Base-by-base conservation (phyloP, 176 grass and related monocot species). In the Triticum turgidum region DNA sequence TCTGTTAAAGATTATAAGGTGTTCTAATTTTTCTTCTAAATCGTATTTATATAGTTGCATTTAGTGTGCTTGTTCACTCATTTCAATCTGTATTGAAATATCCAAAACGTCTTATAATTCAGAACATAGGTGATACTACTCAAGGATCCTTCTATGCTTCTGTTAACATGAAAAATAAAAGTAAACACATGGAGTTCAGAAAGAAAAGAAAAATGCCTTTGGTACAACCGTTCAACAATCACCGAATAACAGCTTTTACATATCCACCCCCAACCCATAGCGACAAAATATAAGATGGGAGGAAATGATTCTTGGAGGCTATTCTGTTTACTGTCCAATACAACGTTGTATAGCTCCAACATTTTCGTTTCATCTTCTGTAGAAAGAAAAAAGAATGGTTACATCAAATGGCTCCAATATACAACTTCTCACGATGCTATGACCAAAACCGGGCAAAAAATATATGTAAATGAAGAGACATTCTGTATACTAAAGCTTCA, bases 381-480 rank as follows among this genome's bases (percentile, higher is more conserved):
- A 88, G 72, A 72, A 39, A 88, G 56, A 21, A 39, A 88, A 69
- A 88, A 82, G 82, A 91, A 91, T 88, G 86, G 86, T 91, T 91
- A 91, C 82, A 88, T 86, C 45, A 56, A 88, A 86, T 73, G 41
- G 65, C 65, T 79, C 90, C 79, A 91, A 88, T 91, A 73, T 91
- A 91, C 90, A 91, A 21, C 72, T 85, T 82, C 77, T 91, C 90
- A 88, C 38, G 72, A 88, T 86, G 56, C 82, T 88, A 86, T 88
- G 65, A 78, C 24, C 64, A 86, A 88, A 88, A 88, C 65, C 9
- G 71, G 33, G 52, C 71, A 91, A 91, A 91, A 87, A 84, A 64
- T 44, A 20, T 39, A 78, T 88, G 85, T 35, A 85, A 65, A 82
- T 70, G 14, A 88, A 27, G 62, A 82, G 85, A 47, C 44, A 86